Evolutionary conservation across 164 flowering plant genomes (phyloP), one percentile per base, ranked within the genome.

Genomic region (Macadamia integrifolia): DNA sequence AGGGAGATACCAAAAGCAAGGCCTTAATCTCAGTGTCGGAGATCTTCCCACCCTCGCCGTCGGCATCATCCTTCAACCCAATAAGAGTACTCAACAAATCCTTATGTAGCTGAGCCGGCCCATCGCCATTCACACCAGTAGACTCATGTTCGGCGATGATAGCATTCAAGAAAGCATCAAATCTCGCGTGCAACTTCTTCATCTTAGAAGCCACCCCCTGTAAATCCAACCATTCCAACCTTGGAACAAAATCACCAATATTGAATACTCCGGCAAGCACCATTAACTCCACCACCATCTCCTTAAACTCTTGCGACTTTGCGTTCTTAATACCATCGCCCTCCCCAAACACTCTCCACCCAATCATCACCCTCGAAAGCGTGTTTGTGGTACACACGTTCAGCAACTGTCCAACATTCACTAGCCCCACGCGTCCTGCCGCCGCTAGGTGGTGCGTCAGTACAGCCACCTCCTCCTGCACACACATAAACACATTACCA

Each of bases 271-370:
- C 98, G 7, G 91, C 85, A 49, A 92, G 61, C 42, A 76, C 88
- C 98, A 92, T 92, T 75, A 87, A 30, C 80, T 92, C 94, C 78
- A 87, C 87, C 60, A 92, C 98, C 98, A 90, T 92, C 10, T 81
- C 78, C 69, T 87, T 88, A 74, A 92, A 92, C 76, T 87, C 91
- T 3, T 84, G 88, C 0, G 93, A 83, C 68, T 79, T 72, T 4
- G 75, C 65, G 40, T 83, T 90, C 1, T 50, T 79, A 5, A 78
- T 68, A 0, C 82, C 80, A 43, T 62, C 68, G 0, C 79, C 83
- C 65, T 80, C 83, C 2, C 82, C 87, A 75, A 91, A 86, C 71
- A 91, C 87, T 61, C 89, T 70, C 58, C 72, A 56, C n/a, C 98
- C 98, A 0, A 93, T 43, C 86, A 91, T 77, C 71, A 80, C 91